Percentiles rank a stretch among this genome's conserved stretches.
phyloP scores from a whole-genome alignment of 371 early-diverging fungal genomes.

The Actinomortierella wolfii region DNA sequence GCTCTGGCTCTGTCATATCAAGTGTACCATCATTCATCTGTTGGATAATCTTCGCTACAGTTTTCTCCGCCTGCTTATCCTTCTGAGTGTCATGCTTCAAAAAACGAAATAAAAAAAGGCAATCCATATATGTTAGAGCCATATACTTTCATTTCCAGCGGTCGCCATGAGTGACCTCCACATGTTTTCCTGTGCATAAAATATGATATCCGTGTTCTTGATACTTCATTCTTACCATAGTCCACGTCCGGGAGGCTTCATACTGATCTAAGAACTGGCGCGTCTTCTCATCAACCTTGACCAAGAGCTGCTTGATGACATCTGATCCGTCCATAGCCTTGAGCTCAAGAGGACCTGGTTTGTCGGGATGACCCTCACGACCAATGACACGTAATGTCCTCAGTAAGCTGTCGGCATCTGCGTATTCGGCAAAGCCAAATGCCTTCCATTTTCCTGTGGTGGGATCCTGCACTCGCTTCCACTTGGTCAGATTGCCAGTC shows the following conservation, averaged over 20 bases:
- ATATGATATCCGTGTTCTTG: no score
- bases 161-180: neutral
- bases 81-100: slow-evolving; percentile 49
- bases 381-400: slow-evolving; percentile 74
- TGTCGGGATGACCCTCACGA: slow-evolving; percentile 61
- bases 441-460: slow-evolving; percentile 68
- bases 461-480: slow-evolving; percentile 78
- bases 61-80: slow-evolving; percentile 46
- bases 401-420: slow-evolving; percentile 68
- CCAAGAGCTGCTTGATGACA: slow-evolving; percentile 64
- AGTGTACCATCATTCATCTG: slow-evolving; percentile 51
- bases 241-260: slow-evolving; percentile 47
- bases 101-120: neutral
- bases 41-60: slow-evolving; percentile 47
- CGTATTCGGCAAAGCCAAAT: slow-evolving; percentile 85
- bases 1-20: slow-evolving; percentile 21
- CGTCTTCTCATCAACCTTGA: slow-evolving; percentile 77
- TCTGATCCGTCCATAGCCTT: slow-evolving; percentile 64
- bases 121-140: neutral
- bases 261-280: slow-evolving; percentile 66
- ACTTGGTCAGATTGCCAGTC: slow-evolving; percentile 64
- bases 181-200: neutral
- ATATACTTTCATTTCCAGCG: neutral
- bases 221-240: slow-evolving; percentile 40
- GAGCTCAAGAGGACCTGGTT: slow-evolving; percentile 50